phyloP scores from a whole-genome alignment of 352 stramenopile genomes.

The Phytopythium ostracodes region DNA sequence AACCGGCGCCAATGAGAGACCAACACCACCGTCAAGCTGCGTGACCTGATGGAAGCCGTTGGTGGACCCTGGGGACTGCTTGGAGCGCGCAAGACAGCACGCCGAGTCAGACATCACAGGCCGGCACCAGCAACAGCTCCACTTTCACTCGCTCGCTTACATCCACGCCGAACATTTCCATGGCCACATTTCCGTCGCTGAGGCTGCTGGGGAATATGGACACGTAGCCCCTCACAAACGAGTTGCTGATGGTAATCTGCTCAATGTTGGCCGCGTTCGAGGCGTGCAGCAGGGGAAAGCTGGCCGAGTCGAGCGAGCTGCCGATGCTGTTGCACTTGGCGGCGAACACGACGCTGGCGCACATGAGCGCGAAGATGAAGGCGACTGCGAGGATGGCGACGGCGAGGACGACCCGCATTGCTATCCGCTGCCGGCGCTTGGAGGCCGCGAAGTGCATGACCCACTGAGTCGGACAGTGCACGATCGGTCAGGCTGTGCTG shows the following conservation, averaged over 20 bases:
- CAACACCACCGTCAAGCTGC: constrained; percentile 20
- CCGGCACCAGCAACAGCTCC: neutral
- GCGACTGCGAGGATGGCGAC: constrained; percentile 41
- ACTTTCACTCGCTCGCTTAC: neutral
- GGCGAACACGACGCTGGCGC: constrained; percentile 61
- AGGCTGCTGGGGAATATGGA: constrained; percentile 16
- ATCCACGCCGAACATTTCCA: constrained; percentile 33
- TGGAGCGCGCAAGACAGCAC: neutral
- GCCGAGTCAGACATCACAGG: neutral
- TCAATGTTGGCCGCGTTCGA: constrained; percentile 8
- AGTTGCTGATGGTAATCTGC: constrained; percentile 28
- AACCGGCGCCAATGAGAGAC: constrained; percentile 23
- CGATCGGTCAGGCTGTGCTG: neutral
- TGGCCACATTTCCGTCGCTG: constrained; percentile 20
- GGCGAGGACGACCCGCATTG: constrained; percentile 48
- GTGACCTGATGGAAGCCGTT: constrained; percentile 27
- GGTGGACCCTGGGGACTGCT: constrained; percentile 16
- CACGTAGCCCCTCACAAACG: constrained; percentile 40
- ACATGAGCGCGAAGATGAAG: constrained; percentile 54
- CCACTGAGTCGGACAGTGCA: constrained; percentile 31
- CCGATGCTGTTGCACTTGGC: constrained; percentile 67
- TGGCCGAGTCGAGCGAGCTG: constrained; percentile 37
- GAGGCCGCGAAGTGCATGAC: constrained; percentile 50
- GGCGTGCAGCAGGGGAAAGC: constrained; percentile 31
- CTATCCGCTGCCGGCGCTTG: constrained; percentile 56